Percentiles rank a stretch among this genome's conserved stretches.
Evolutionary conservation across 495 filamentous ascomycete species (phyloP).

Genomic region (Xylaria intraflava): DNA sequence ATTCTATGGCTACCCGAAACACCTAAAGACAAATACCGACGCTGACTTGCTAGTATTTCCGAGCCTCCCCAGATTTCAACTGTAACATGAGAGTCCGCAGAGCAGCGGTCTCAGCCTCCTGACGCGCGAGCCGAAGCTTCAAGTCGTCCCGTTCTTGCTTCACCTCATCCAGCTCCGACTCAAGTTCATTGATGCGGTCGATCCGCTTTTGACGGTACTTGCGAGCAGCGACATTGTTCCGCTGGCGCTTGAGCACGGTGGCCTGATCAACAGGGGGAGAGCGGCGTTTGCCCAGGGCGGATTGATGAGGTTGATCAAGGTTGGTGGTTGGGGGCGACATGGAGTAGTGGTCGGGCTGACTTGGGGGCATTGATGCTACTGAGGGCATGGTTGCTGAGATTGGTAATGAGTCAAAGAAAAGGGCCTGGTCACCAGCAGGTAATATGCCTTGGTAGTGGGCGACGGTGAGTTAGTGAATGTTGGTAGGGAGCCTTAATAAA

Average conservation of each 20-base stretch:
- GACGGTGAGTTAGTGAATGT: background rate
- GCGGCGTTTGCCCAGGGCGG: slow-evolving; percentile 10
- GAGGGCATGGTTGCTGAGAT: slow-evolving; percentile 6
- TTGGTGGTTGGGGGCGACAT: slow-evolving; percentile 13
- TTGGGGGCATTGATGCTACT: slow-evolving; percentile 8
- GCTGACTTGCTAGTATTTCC: slow-evolving; percentile 15
- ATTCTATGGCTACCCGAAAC: slow-evolving; percentile 13
- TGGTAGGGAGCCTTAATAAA: background rate
- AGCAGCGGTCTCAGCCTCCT: slow-evolving; percentile 54
- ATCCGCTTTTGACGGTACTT: slow-evolving; percentile 66
- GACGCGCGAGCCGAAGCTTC: slow-evolving; percentile 53
- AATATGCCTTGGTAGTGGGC: slow-evolving; percentile 4
- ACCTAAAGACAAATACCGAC: slow-evolving; percentile 13
- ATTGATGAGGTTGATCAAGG: slow-evolving; percentile 8
- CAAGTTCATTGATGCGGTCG: slow-evolving; percentile 57
- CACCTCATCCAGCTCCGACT: slow-evolving; percentile 52
- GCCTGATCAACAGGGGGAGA: slow-evolving; percentile 20
- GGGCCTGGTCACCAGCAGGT: slow-evolving; percentile 14
- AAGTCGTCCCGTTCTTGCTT: slow-evolving; percentile 59
- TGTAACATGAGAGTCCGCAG: slow-evolving; percentile 38
- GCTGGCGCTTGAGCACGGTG: slow-evolving; percentile 47
- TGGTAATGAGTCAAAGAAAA: slow-evolving; percentile 16
- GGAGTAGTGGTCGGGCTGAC: slow-evolving; percentile 11
- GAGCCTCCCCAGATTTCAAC: slow-evolving; percentile 24
- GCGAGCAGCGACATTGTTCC: slow-evolving; percentile 64